Base-by-base conservation (phyloP, 148 eudicot genomes). In the Hydrangea macrophylla region DNA sequence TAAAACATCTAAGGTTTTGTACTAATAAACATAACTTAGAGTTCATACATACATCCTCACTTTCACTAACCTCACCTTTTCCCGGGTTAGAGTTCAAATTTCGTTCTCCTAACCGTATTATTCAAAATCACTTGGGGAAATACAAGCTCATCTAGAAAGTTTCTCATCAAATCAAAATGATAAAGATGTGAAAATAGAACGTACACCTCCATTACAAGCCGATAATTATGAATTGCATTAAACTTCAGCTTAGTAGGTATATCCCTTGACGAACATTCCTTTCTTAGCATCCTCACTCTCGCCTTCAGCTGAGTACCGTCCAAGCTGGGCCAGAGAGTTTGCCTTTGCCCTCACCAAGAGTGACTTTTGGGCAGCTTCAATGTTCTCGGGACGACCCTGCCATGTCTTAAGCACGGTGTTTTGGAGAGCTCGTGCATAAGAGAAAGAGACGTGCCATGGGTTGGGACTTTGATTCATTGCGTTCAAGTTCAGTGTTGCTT, bases 391-490 rank as follows among this genome's bases (percentile, higher is more conserved):
- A 24, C 42, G 85, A 71, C 98, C 98, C 64, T 90, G 90, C 98
- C 96, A 90, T 72, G 92, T 75, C 86, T 90, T 93, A 5, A 93
- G 95, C 70, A 90, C 92, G 9, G 86, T 69, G 86, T 93, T 93
- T 58, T 93, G 96, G 28, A 93, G 76, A 23, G 98, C 98, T 70
- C 95, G 89, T 36, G 98, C 98, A 56, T 93, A 93, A 7, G 98
- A 93, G 83, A 93, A 93, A 11, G 96, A 93, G 18, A 93, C 96
- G 28, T 93, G 98, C 98, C 98, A 93, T 57, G 96, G 96, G 88
- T 93, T 93, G 54, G 95, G 96, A 67, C 87, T 86, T 78, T 93
- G 98, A 76, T 93, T 93, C 98, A 93, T 93, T 31, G 98, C 94
- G 11, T 93, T 86, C 65, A 93, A 78, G 82, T 90, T 93, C 31